Evolutionary conservation across 1,284 basidiomycete species (phyloP), one percentile per base, ranked within the genome.

Genomic region (Cerioporus squamosus): DNA sequence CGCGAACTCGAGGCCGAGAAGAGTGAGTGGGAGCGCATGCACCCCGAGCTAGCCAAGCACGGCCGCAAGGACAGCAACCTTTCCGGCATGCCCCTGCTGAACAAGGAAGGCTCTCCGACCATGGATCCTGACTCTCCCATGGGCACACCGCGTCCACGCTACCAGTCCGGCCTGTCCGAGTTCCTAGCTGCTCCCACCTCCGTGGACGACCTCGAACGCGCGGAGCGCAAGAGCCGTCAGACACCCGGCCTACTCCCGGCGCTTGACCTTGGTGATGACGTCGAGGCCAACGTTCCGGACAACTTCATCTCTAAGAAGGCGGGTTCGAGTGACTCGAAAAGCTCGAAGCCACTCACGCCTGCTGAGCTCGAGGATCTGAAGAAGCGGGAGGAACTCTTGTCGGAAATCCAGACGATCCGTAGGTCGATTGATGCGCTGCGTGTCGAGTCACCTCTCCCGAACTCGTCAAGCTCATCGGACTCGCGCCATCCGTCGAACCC

Each of bases 21-120:
- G 54, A 84, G 84, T 40, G 84, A 89, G 59, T 98, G 95, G 96
- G 94, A 97, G 71, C 86, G 83, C 65, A 87, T 93, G 54, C 93
- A 97, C 64, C 86, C 91, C 14, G 79, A 81, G 50, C 73, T 85
- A 57, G 67, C 71, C 57, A 84, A 80, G 65, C 85, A 91, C 70
- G 83, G 75, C 24, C 81, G 89, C n/a, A 74, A 81, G 50, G 81
- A 83, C 55, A 92, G 89, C 65, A 83, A 84, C 57, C 80, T 82
- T 31, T 83, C 83, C 0, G 64, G 67, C 39, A 65, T 67, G 38
- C 69, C 73, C 5, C 55, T 75, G 36, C 66, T 75, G 47, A 73
- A 71, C 58, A 72, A 72, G 45, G 64, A 64, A n/a, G 73, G 74
- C 22, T 68, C 73, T 15, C 83, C 84, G 7, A 75, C 79, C 8